Conservation (phyloP, 768 basidiomycete genomes). For the Russula vinacea region DNA sequence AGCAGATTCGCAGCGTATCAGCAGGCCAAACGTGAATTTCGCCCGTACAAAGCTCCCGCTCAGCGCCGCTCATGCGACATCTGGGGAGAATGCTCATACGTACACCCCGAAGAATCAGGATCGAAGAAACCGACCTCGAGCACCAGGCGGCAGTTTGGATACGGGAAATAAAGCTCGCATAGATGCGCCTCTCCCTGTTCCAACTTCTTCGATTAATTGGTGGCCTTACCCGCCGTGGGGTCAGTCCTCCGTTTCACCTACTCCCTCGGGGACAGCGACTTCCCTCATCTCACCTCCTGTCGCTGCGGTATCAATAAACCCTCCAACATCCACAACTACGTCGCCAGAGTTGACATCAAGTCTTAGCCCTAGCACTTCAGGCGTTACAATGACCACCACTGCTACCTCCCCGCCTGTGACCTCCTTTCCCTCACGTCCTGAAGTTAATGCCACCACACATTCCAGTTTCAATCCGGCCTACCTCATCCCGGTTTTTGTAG, state of each 20-base stretch:
- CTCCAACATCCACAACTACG: neutral
- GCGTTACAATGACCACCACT: slow-evolving; percentile 25
- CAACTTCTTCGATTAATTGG: slow-evolving; percentile 34
- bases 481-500: slow-evolving; percentile 35
- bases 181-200: neutral
- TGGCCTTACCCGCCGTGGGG: slow-evolving; percentile 38
- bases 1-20: neutral
- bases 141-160: neutral
- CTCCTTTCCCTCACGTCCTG: slow-evolving; percentile 21
- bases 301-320: neutral
- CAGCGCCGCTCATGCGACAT: neutral
- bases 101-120: neutral
- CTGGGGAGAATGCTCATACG: neutral
- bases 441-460: slow-evolving; percentile 4
- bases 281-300: neutral
- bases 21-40: slow-evolving; percentile 19
- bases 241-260: slow-evolving; percentile 17
- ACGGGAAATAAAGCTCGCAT: neutral
- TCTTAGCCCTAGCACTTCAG: slow-evolving; percentile 12
- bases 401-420: slow-evolving; percentile 34
- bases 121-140: neutral
- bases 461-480: slow-evolving; percentile 33
- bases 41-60: neutral
- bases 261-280: slow-evolving; percentile 2
- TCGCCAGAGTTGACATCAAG: neutral